Evolutionary conservation across 371 early-diverging fungal genomes (phyloP).

Genomic region (Nosema bombycis): DNA sequence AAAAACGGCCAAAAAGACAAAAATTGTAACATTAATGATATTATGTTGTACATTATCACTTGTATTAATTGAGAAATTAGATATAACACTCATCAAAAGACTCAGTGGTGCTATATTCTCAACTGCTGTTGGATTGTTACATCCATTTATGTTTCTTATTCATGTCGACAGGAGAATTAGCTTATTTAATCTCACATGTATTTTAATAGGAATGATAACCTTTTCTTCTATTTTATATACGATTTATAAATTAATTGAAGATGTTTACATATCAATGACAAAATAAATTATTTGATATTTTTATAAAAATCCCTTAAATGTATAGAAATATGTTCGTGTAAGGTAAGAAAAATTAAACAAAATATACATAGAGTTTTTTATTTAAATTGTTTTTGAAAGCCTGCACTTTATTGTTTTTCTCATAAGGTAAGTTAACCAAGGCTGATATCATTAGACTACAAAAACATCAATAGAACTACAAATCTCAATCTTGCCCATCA

Average conservation of each 20-base stretch:
- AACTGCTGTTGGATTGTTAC: slow-evolving; percentile 27
- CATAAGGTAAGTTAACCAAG: too few species aligned
- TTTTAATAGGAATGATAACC: slow-evolving; percentile 1
- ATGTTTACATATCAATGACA: too few species aligned
- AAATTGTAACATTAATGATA: neutral
- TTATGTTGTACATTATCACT: slow-evolving; percentile 2
- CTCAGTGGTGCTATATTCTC: slow-evolving; percentile 33
- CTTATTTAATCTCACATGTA: neutral
- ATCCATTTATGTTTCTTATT: slow-evolving; percentile 33
- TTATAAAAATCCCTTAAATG: neutral
- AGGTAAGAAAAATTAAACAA: neutral
- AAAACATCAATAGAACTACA: too few species aligned
- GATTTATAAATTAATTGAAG: slow-evolving; percentile 6
- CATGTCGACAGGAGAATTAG: neutral
- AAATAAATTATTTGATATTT: too few species aligned
- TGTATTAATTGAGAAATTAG: slow-evolving; percentile 24
- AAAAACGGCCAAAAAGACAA: slow-evolving; percentile 17
- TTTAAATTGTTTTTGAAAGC: neutral
- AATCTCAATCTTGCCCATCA: too few species aligned
- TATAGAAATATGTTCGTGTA: neutral
- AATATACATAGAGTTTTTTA: neutral
- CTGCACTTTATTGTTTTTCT: too few species aligned
- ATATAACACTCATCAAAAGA: slow-evolving; percentile 35
- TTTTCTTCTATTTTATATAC: slow-evolving; percentile 10
- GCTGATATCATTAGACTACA: too few species aligned